Percentiles rank a stretch among this genome's conserved stretches.
Conservation (phyloP, 495 filamentous ascomycete genomes). For the Talaromyces adpressus region DNA sequence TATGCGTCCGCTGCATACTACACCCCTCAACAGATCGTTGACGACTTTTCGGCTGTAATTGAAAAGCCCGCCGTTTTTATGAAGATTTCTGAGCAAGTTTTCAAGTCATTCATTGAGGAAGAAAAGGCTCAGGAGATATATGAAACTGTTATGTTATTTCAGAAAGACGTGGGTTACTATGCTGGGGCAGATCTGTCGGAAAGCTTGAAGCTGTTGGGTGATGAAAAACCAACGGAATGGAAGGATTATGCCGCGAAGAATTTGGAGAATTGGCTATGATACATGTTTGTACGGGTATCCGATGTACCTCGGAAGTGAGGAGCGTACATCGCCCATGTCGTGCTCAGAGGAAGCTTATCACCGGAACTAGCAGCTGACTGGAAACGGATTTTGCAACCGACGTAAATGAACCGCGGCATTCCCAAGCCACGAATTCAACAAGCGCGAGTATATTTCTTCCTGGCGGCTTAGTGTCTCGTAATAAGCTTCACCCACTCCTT, state of each 20-base stretch:
- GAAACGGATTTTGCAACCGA: no score
- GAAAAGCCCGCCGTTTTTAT: not conserved
- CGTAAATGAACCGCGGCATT: no score
- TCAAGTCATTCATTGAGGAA: constrained; percentile 2
- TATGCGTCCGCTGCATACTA: constrained; percentile 7
- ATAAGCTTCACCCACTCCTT: not conserved
- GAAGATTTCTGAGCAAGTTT: not conserved
- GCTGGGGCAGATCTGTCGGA: constrained; percentile 9
- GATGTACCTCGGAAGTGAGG: no score
- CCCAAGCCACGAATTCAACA: no score
- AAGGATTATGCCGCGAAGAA: constrained; percentile 4
- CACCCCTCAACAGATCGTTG: constrained; percentile 4
- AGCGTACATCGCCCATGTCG: no score
- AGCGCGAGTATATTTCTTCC: no score
- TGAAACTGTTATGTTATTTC: constrained; percentile 10
- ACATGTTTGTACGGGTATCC: no score
- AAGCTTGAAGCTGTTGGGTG: constrained; percentile 8
- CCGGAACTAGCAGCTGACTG: not conserved
- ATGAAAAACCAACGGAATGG: constrained; percentile 5
- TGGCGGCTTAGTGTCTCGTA: no score
- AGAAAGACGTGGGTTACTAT: constrained; percentile 10
- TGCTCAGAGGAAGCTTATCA: no score
- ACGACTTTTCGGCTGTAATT: constrained; percentile 1
- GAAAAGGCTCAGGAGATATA: constrained; percentile 9
- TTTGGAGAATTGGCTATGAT: constrained; percentile 3